Evolutionary conservation across 2,329 filamentous ascomycete genomes (phyloP).

Genomic region (Pseudofabraea citricarpa): DNA sequence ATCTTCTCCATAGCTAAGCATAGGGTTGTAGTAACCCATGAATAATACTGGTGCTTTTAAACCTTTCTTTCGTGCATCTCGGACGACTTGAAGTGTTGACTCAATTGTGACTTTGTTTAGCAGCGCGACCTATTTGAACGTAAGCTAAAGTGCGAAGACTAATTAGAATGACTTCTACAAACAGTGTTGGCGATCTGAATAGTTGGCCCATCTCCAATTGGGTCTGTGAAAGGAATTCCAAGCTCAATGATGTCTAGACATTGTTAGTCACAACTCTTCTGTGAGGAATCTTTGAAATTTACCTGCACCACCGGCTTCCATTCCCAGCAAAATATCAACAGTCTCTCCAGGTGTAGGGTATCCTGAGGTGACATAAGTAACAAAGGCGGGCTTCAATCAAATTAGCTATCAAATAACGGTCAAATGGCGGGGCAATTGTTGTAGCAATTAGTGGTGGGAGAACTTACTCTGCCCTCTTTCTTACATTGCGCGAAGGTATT

Average conservation of each 20-base stretch:
- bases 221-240: slow-evolving; percentile 94
- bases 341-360: slow-evolving; percentile 81
- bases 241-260: slow-evolving; percentile 83
- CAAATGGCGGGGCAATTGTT: background rate
- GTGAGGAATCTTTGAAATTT: slow-evolving; percentile 24
- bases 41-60: slow-evolving; percentile 79
- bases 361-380: slow-evolving; percentile 94
- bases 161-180: slow-evolving; percentile 28
- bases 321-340: slow-evolving; percentile 75
- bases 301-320: slow-evolving; percentile 93
- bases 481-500: slow-evolving; percentile 52
- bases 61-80: slow-evolving; percentile 71
- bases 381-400: slow-evolving; percentile 53
- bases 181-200: slow-evolving; percentile 94
- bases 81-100: slow-evolving; percentile 77
- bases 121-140: slow-evolving; percentile 68
- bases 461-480: slow-evolving; percentile 38
- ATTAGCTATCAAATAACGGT: slow-evolving; percentile 4
- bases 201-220: slow-evolving; percentile 94
- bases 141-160: too few species aligned
- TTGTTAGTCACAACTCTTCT: slow-evolving; percentile 1
- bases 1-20: slow-evolving; percentile 92
- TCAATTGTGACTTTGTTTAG: slow-evolving; percentile 82
- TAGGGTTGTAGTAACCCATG: slow-evolving; percentile 99
- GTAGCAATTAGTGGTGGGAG: background rate